phyloP scores from a whole-genome alignment of 768 basidiomycete species.

The Pleurotus cornucopiae region DNA sequence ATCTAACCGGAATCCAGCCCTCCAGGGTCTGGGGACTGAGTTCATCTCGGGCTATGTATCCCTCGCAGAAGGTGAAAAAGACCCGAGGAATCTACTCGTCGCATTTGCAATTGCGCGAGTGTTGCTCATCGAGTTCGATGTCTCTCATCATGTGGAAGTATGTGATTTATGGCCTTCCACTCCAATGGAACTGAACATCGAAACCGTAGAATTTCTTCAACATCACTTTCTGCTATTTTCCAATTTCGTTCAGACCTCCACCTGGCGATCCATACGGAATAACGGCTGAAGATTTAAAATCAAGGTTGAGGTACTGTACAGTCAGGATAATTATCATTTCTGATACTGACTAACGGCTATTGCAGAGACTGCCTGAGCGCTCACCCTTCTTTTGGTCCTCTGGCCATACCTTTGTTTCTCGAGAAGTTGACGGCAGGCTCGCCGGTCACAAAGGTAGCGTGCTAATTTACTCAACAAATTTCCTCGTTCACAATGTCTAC shows the following conservation, averaged over 20 bases:
- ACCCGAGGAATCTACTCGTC: constrained; percentile 88
- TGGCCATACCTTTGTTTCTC: constrained; percentile 84
- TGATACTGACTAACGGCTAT: background rate
- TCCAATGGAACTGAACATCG: background rate
- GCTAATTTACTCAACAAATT: background rate
- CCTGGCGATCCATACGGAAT: constrained; percentile 94
- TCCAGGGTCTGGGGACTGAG: constrained; percentile 66
- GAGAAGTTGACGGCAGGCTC: constrained; percentile 88
- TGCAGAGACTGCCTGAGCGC: constrained; percentile 68
- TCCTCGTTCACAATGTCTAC: background rate
- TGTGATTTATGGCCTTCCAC: constrained; percentile 15
- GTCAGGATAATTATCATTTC: constrained; percentile 10
- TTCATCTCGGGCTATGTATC: constrained; percentile 75
- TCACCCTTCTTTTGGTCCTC: constrained; percentile 74
- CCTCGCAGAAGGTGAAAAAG: constrained; percentile 95
- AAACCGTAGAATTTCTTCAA: constrained; percentile 77
- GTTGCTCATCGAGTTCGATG: constrained; percentile 84
- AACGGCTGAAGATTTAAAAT: constrained; percentile 79
- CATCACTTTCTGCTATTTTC: constrained; percentile 97
- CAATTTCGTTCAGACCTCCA: constrained; percentile 93
- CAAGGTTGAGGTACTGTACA: constrained; percentile 51
- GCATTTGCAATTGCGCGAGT: constrained; percentile 88
- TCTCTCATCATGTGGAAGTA: constrained; percentile 73
- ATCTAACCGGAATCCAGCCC: constrained; percentile 33
- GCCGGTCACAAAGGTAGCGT: constrained; percentile 71